These are phyloP conservation scores for Diaporthe australafricana DNA, from an alignment of 2,329 filamentous ascomycete genomes.

Conservation along the genomic window DNA sequence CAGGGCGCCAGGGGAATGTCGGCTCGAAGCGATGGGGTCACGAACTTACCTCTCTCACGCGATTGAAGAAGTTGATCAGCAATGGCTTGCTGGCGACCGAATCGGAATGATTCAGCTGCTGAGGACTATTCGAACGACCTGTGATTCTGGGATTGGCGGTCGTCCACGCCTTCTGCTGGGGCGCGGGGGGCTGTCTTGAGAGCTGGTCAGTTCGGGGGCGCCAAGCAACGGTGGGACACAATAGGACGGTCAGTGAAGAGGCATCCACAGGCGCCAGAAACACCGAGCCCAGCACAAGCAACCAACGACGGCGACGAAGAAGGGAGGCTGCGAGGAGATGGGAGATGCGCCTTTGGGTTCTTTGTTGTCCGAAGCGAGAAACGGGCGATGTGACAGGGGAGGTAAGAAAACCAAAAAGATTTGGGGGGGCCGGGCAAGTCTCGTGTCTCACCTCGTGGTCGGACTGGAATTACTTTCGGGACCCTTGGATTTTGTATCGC, in stretches of 20 bases:
- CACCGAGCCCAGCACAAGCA: constrained; percentile 21
- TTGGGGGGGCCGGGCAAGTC: constrained; percentile 40
- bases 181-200: constrained; percentile 43
- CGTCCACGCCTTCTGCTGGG: constrained; percentile 47
- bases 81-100: constrained; percentile 31
- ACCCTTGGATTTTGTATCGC: constrained; percentile 42
- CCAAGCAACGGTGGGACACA: constrained; percentile 19
- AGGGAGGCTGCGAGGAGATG: constrained; percentile 12
- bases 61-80: constrained; percentile 35
- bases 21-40: constrained; percentile 21
- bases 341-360: constrained; percentile 28
- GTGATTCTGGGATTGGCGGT: constrained; percentile 48
- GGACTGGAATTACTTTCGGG: constrained; percentile 43
- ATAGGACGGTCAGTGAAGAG: constrained; percentile 9
- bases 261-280: constrained; percentile 17
- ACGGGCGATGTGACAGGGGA: constrained; percentile 18
- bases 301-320: constrained; percentile 18
- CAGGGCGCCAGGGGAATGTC: constrained; percentile 31
- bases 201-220: constrained; percentile 25
- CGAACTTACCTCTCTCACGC: constrained; percentile 47
- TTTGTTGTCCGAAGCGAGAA: constrained; percentile 39
- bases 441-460: constrained; percentile 49
- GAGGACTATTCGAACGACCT: constrained; percentile 43
- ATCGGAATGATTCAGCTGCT: constrained; percentile 40
- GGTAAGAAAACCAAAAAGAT: constrained; percentile 37